Evolutionary conservation across 140 eudicot genomes (phyloP).

Genomic region (Cichorium intybus): DNA sequence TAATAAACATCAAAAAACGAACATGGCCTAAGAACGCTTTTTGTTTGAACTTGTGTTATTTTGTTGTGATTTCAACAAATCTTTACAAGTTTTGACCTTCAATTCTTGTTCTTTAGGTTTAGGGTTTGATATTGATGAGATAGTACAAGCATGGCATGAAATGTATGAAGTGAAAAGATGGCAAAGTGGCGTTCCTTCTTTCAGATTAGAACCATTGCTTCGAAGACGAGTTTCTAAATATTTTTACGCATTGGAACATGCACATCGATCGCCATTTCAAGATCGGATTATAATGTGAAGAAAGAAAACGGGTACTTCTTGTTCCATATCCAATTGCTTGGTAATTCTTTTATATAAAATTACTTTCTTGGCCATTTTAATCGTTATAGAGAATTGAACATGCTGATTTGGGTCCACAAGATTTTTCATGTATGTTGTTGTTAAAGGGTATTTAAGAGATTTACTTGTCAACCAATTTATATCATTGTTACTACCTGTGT

Average conservation of each 20-base stretch:
- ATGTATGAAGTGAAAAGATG: conserved; percentile 87
- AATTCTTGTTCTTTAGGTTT: conserved; percentile 39
- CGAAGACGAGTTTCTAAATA: conserved; percentile 76
- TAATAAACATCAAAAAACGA: no score
- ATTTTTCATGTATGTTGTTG: neutral
- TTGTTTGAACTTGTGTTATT: neutral
- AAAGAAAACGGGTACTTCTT: conserved; percentile 9
- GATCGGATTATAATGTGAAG: neutral
- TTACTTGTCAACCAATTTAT: neutral
- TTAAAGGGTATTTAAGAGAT: neutral
- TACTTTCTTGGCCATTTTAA: neutral
- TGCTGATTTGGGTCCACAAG: neutral
- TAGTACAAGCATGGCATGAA: conserved; percentile 93
- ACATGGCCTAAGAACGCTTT: neutral
- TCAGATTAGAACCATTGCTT: conserved; percentile 75
- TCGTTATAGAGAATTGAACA: neutral
- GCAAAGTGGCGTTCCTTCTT: conserved; percentile 74
- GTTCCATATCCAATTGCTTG: neutral
- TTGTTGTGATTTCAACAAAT: neutral
- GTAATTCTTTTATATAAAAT: conserved; percentile 18
- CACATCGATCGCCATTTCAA: conserved; percentile 27
- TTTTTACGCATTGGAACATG: conserved; percentile 62
- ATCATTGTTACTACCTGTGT: neutral
- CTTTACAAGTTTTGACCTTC: conserved; percentile 4
- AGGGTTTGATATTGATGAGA: conserved; percentile 78